Percentiles rank a stretch among this genome's conserved stretches.
phyloP scores from a whole-genome alignment of 768 basidiomycete genomes.

The Galerina marginata region DNA sequence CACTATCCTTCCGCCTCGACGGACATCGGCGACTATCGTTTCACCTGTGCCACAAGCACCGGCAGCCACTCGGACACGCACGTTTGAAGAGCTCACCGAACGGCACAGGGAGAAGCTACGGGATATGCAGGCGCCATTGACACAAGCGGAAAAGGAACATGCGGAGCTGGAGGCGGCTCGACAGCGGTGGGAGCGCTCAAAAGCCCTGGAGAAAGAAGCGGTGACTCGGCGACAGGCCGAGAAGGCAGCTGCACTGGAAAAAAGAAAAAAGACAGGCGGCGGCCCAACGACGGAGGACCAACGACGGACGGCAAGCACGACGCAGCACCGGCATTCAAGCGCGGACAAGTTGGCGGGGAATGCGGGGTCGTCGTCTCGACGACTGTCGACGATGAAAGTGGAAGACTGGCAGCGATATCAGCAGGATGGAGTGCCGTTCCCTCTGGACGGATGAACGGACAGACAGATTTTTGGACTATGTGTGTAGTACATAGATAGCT shows the following conservation, averaged over 20 bases:
- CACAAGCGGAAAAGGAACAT: slow-evolving; percentile 78
- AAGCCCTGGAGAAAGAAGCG: slow-evolving; percentile 73
- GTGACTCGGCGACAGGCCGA: slow-evolving; percentile 77
- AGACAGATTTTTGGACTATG: too few species aligned
- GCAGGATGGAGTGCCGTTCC: slow-evolving; percentile 63
- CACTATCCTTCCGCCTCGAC: slow-evolving; percentile 54
- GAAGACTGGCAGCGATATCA: slow-evolving; percentile 87
- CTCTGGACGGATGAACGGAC: slow-evolving; percentile 40
- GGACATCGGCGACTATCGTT: slow-evolving; percentile 38
- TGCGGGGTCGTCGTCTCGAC: slow-evolving; percentile 60
- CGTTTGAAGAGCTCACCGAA: slow-evolving; percentile 88
- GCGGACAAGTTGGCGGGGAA: slow-evolving; percentile 60
- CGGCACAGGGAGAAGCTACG: slow-evolving; percentile 86
- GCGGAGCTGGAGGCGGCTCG: slow-evolving; percentile 78
- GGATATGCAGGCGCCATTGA: slow-evolving; percentile 83
- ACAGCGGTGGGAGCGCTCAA: slow-evolving; percentile 83
- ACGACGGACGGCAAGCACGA: slow-evolving; percentile 37
- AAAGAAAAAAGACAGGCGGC: slow-evolving; percentile 51
- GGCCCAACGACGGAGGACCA: slow-evolving; percentile 33
- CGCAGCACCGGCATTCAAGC: slow-evolving; percentile 52
- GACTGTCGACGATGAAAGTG: slow-evolving; percentile 78
- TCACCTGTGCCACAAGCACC: slow-evolving; percentile 58
- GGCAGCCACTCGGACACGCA: slow-evolving; percentile 60
- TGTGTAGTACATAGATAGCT: too few species aligned
- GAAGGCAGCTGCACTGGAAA: slow-evolving; percentile 61